These are phyloP conservation scores for Plantago coronopus DNA, from an alignment of 305 asterid species.

Conservation along the genomic window DNA sequence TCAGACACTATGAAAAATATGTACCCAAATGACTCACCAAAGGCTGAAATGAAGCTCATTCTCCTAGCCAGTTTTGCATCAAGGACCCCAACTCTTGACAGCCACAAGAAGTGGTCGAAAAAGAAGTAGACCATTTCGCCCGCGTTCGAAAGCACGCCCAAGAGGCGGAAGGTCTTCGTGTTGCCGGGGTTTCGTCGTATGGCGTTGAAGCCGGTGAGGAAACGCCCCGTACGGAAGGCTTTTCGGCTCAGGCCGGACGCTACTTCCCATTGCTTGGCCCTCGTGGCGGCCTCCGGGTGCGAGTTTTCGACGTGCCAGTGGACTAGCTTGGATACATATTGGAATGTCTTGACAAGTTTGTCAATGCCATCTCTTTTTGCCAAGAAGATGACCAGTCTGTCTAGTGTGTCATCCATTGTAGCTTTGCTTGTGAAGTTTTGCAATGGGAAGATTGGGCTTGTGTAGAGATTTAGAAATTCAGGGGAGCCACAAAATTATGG, in stretches of 20 bases:
- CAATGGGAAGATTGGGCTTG: constrained; percentile 9
- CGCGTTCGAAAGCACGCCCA: constrained; percentile 64
- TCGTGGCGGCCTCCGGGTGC: constrained; percentile 46
- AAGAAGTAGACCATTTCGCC: constrained; percentile 97
- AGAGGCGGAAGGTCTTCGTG: constrained; percentile 39
- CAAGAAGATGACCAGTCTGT: constrained; percentile 72
- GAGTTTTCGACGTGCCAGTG: constrained; percentile 58
- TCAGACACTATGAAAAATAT: constrained; percentile 59
- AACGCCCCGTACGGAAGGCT: constrained; percentile 83
- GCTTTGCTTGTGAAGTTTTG: not conserved
- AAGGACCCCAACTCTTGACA: constrained; percentile 70
- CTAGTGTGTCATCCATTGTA: constrained; percentile 69
- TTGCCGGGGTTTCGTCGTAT: constrained; percentile 60
- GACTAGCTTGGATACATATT: constrained; percentile 72
- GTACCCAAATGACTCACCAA: constrained; percentile 88
- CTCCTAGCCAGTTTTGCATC: constrained; percentile 49
- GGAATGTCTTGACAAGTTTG: constrained; percentile 88
- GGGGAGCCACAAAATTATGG: constrained; percentile 32
- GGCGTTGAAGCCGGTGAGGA: constrained; percentile 84
- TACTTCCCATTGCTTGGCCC: constrained; percentile 86
- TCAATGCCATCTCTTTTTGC: constrained; percentile 94
- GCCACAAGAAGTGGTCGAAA: constrained; percentile 87
- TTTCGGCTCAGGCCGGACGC: constrained; percentile 91
- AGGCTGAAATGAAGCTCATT: constrained; percentile 85
- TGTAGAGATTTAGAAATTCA: constrained; percentile 20